Conservation (phyloP, 805 yeast species). For the Wickerhamiella azymoides region DNA sequence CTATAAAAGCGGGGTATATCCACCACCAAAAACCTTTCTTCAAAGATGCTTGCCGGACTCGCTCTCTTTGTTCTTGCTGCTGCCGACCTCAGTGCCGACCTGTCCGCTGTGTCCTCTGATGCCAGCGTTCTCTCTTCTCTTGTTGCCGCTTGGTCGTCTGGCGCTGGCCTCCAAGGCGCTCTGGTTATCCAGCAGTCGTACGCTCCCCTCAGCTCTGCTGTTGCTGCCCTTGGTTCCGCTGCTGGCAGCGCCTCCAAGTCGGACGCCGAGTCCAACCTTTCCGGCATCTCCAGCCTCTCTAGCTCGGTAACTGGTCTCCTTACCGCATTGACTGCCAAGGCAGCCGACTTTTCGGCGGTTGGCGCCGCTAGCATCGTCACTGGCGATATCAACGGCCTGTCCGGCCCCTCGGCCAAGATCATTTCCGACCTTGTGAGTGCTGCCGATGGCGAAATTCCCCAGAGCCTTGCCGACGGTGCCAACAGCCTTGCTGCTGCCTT, state of each 20-base stretch:
- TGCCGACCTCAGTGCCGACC: slow-evolving; percentile 7
- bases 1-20: too few relatives aligned
- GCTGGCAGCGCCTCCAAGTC: slow-evolving; percentile 9
- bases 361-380: slow-evolving; percentile 18
- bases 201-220: slow-evolving; percentile 16
- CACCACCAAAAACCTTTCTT: too few relatives aligned
- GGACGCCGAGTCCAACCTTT: slow-evolving; percentile 9
- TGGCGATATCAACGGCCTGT: slow-evolving; percentile 16
- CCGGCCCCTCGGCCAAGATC: slow-evolving; percentile 14
- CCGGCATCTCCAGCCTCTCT: slow-evolving; percentile 5
- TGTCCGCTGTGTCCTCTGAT: slow-evolving; percentile 28
- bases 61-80: neutral
- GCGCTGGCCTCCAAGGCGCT: slow-evolving; percentile 21
- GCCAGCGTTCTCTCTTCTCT: slow-evolving; percentile 30
- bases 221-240: slow-evolving; percentile 10
- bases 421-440: slow-evolving; percentile 9
- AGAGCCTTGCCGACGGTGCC: slow-evolving; percentile 12
- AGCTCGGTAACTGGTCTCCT: slow-evolving; percentile 13
- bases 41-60: too few relatives aligned
- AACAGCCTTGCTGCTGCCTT: slow-evolving; percentile 5
- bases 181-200: slow-evolving; percentile 20
- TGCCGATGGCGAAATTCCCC: slow-evolving; percentile 8
- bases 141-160: slow-evolving; percentile 12
- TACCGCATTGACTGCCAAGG: slow-evolving; percentile 15
- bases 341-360: slow-evolving; percentile 15